phyloP scores from a whole-genome alignment of 352 stramenopile genomes.

The Phytophthora fragariae region DNA sequence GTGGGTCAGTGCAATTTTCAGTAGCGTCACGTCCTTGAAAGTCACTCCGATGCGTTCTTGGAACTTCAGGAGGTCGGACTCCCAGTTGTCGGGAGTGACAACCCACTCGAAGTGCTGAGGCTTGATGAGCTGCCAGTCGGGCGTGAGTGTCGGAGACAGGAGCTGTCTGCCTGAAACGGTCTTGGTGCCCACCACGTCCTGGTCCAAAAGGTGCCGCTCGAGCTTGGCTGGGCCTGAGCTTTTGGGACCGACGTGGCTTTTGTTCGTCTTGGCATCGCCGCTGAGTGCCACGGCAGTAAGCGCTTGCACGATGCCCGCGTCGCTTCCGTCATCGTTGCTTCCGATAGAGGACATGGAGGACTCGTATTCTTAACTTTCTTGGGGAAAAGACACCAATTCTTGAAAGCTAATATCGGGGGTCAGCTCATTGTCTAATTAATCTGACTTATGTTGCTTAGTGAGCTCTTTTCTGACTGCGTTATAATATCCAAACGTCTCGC shows the following conservation, averaged over 20 bases:
- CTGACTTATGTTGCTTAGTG: background rate
- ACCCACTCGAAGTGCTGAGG: background rate
- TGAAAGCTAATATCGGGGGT: slow-evolving; percentile 9
- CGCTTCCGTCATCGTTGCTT: background rate
- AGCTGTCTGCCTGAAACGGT: background rate
- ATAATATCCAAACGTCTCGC: too few species aligned
- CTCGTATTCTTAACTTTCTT: background rate
- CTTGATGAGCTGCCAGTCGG: background rate
- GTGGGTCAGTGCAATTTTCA: background rate
- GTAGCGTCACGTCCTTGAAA: background rate
- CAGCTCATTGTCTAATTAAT: slow-evolving; percentile 3
- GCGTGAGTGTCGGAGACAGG: background rate
- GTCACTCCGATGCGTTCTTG: background rate
- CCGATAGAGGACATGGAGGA: background rate
- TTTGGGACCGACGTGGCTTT: too few species aligned
- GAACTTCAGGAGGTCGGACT: background rate
- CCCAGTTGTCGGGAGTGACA: background rate
- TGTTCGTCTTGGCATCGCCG: background rate
- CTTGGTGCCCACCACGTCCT: background rate
- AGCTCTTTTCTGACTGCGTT: too few species aligned
- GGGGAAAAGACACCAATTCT: slow-evolving; percentile 1
- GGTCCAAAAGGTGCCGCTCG: background rate
- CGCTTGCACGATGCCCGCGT: background rate
- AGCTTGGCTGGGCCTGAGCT: background rate
- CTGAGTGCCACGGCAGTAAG: background rate